These are phyloP conservation scores for Pythium oligandrum DNA, from an alignment of 352 stramenopile genomes.

Conservation along the genomic window DNA sequence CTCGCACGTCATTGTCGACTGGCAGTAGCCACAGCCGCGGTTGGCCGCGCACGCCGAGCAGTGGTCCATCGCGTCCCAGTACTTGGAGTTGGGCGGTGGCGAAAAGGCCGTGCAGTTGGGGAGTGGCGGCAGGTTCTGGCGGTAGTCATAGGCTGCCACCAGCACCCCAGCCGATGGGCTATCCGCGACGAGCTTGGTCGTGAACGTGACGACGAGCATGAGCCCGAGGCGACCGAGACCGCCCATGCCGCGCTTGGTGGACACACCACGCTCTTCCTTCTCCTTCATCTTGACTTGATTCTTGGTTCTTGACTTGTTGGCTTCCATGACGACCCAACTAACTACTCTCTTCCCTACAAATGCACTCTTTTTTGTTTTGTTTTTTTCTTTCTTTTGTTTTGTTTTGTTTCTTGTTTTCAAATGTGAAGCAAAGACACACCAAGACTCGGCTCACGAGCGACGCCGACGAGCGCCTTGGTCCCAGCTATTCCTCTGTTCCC, in stretches of 20 bases:
- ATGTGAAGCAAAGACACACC: constrained; percentile 4
- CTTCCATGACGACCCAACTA: constrained; percentile 2
- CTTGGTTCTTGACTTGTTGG: constrained; percentile 7
- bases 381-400: constrained; percentile 9
- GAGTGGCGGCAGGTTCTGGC: background rate
- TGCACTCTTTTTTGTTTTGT: constrained; percentile 8
- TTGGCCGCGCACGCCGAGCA: constrained; percentile 68
- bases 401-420: constrained; percentile 8
- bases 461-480: no score
- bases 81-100: constrained; percentile 37
- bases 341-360: background rate
- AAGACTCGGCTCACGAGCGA: background rate
- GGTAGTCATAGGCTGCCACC: background rate
- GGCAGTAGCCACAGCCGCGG: constrained; percentile 84
- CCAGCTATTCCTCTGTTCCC: constrained; percentile 21
- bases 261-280: constrained; percentile 2
- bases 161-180: no score
- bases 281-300: constrained; percentile 11
- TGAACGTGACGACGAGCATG: background rate
- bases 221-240: background rate
- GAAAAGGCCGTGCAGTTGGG: constrained; percentile 52
- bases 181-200: background rate
- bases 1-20: constrained; percentile 88
- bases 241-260: background rate
- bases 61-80: constrained; percentile 58